These are phyloP conservation scores for Castanopsis chinensis DNA, from an alignment of 306 rosid genomes.

Conservation along the genomic window DNA sequence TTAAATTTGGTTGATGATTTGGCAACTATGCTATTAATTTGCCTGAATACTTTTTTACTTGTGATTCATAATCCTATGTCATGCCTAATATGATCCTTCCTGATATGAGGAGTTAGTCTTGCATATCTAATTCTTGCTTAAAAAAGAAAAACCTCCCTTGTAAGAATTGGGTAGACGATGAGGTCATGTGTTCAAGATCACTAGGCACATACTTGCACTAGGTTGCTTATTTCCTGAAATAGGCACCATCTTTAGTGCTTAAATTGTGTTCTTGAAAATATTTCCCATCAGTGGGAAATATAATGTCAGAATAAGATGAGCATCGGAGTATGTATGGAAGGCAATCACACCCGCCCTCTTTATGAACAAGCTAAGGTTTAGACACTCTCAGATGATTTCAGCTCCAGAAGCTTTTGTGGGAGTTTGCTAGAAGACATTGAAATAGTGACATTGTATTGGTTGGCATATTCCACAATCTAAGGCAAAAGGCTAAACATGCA, in stretches of 20 bases:
- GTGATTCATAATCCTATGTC: no score
- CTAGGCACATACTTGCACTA: no score
- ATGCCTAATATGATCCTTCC: no score
- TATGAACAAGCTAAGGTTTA: background rate
- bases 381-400: background rate
- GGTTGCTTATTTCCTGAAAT: background rate
- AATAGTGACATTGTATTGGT: background rate
- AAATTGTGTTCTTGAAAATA: background rate
- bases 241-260: background rate
- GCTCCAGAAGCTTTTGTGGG: background rate
- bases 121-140: no score
- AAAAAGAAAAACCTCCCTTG: no score
- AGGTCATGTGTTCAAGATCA: no score
- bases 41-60: no score
- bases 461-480: constrained; percentile 5
- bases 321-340: background rate
- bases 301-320: background rate
- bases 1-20: no score
- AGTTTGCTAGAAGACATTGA: background rate
- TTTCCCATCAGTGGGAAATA: background rate
- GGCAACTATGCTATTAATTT: no score
- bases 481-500: background rate
- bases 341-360: background rate
- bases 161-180: no score
- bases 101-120: no score